Percentiles rank a stretch among this genome's conserved stretches.
These are phyloP conservation scores for Vigna trinervia DNA, from an alignment of 306 rosid species.

Conservation along the genomic window DNA sequence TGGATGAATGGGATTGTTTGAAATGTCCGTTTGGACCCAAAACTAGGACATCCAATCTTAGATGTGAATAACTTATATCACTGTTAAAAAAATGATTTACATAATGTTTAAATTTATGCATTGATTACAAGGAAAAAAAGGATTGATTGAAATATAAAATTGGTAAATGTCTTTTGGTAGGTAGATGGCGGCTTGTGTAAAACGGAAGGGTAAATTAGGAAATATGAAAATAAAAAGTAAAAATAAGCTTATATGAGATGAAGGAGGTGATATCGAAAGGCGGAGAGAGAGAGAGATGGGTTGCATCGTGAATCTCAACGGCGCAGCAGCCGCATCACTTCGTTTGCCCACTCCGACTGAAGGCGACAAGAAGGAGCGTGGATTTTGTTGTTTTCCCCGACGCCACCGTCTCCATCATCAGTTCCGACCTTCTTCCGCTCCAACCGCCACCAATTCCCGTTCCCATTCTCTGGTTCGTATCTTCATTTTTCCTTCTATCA, in stretches of 20 bases:
- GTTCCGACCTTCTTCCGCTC: slow-evolving; percentile 5
- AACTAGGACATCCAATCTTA: no score
- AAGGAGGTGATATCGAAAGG: neutral
- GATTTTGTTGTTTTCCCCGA: neutral
- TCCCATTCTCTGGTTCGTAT: slow-evolving; percentile 28
- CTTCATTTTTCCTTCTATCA: neutral
- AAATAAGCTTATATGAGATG: neutral
- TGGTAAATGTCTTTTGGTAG: neutral
- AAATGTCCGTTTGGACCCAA: no score
- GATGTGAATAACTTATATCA: no score
- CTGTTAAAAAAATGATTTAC: no score
- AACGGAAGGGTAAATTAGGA: no score
- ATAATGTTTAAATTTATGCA: no score
- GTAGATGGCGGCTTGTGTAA: neutral
- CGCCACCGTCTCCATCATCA: neutral
- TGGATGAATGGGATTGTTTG: no score
- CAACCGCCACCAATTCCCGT: neutral
- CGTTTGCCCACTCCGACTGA: neutral
- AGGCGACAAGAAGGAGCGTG: neutral
- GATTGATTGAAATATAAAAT: neutral
- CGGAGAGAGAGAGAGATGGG: neutral
- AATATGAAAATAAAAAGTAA: no score
- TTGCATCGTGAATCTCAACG: neutral
- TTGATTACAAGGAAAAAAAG: no score
- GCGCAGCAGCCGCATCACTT: neutral